Evolutionary conservation across 495 filamentous ascomycete genomes (phyloP).

Genomic region (Penicillium crystallinum): DNA sequence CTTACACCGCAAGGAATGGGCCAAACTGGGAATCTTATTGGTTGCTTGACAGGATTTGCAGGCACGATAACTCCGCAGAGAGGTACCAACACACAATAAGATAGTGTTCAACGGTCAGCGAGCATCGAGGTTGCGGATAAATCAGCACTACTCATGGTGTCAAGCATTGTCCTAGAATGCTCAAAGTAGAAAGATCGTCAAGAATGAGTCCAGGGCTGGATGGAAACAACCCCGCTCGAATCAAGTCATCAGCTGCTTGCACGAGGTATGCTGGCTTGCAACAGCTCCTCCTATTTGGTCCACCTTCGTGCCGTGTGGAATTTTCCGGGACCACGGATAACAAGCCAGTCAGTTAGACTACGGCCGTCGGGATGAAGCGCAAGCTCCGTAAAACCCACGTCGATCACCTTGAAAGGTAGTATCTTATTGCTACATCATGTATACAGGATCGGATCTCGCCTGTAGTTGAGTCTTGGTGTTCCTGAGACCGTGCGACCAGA

Average conservation of each 20-base stretch:
- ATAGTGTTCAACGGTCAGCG: background rate
- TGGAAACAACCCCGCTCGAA: background rate
- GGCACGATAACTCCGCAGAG: background rate
- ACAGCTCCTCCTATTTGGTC: background rate
- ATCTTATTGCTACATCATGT: background rate
- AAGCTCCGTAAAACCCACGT: background rate
- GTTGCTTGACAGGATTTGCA: background rate
- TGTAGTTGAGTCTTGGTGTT: background rate
- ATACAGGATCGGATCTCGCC: background rate
- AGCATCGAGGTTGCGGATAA: background rate
- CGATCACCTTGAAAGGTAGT: background rate
- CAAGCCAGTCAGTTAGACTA: background rate
- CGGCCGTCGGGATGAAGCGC: background rate
- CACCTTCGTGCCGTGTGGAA: constrained; percentile 1
- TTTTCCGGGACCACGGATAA: background rate
- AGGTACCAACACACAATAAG: background rate
- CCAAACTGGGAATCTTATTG: background rate
- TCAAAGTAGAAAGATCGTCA: background rate
- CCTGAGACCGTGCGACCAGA: background rate
- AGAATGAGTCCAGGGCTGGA: background rate
- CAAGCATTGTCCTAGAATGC: constrained; percentile 1
- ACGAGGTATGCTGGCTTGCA: constrained; percentile 1
- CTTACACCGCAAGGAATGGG: background rate
- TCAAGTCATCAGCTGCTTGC: background rate
- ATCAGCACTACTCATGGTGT: background rate